These are phyloP conservation scores for Oryza australiensis DNA, from an alignment of 176 grass and related monocot genomes.

Conservation along the genomic window DNA sequence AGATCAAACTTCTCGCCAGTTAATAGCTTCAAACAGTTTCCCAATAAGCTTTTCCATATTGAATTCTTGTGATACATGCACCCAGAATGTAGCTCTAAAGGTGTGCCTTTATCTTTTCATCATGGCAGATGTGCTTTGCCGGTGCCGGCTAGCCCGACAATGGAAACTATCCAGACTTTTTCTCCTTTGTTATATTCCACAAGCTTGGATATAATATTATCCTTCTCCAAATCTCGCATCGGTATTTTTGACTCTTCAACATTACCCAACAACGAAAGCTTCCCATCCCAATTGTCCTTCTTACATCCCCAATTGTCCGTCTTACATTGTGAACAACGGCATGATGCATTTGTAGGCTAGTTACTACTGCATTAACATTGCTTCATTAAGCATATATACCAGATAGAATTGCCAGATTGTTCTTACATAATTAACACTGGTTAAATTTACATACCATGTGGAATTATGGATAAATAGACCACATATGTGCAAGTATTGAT, in stretches of 20 bases:
- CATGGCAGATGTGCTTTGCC: constrained; percentile 21
- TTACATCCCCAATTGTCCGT: neutral
- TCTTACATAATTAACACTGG: neutral
- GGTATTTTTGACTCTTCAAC: neutral
- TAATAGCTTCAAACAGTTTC: neutral
- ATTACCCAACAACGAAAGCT: neutral
- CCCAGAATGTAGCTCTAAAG: constrained; percentile 2
- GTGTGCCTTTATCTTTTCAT: neutral
- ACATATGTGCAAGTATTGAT: neutral
- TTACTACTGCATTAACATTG: neutral
- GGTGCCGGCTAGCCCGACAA: constrained; percentile 25
- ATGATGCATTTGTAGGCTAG: neutral
- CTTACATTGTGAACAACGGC: no score
- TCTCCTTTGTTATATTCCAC: neutral
- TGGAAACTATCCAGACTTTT: neutral
- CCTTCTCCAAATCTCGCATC: neutral
- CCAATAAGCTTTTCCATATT: neutral
- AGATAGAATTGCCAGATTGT: neutral
- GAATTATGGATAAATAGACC: neutral
- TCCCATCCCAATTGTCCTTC: no score
- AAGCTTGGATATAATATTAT: neutral
- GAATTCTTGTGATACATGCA: constrained; percentile 35
- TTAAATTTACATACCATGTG: neutral
- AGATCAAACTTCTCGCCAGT: neutral
- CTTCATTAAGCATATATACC: neutral